Evolutionary conservation across 2,329 filamentous ascomycete genomes (phyloP), one percentile per base, ranked within the genome.

Genomic region (Graphium sp.): DNA sequence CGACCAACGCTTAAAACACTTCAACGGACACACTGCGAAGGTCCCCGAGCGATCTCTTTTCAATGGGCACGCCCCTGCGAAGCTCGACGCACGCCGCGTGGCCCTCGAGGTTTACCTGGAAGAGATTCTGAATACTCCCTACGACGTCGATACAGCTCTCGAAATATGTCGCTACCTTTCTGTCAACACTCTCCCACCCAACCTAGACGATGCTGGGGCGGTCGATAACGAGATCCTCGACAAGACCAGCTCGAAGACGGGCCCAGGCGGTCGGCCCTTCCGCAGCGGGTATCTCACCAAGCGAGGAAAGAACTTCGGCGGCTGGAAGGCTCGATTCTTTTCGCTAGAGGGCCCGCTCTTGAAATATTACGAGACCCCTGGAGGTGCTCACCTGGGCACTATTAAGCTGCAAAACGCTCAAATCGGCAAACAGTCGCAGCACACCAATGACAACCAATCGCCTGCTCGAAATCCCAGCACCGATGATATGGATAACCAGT

Each of bases 281-380:
- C 83, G 82, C 44, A 85, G 75, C 45, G 89, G 89, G 7, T 98
- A 95, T 49, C 58, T 98, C 28, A 95, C 89, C 2, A 98, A 98
- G 57, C 72, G 81, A 40, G 89, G 89, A 27, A 98, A 98, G 61
- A 95, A 95, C 44, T 98, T 98, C 54, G 89, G 89, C 29, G 89
- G 89, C 27, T 98, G 89, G 89, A 98, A 98, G 53, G 85, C 84
- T 8, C 56, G 70, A 19, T 74, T 70, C 43, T 75, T 74, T 42
- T 53, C 70, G 14, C 55, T 72, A 9, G 65, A 71, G 29, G 65
- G 67, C 0, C 64, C 66, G n/a, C 52, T 58, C 7, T 43, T 98
- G 41, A 84, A 79, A 42, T 98, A 98, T 48, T 95, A 81, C 42
- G 89, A 98, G 51, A 72, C 78, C 2, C 84, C 83, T 4, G 85